Evolutionary conservation across 192 early-diverging fungal species (phyloP), one percentile per base, ranked within the genome.

Genomic region (Phlyctochytrium planicorne): DNA sequence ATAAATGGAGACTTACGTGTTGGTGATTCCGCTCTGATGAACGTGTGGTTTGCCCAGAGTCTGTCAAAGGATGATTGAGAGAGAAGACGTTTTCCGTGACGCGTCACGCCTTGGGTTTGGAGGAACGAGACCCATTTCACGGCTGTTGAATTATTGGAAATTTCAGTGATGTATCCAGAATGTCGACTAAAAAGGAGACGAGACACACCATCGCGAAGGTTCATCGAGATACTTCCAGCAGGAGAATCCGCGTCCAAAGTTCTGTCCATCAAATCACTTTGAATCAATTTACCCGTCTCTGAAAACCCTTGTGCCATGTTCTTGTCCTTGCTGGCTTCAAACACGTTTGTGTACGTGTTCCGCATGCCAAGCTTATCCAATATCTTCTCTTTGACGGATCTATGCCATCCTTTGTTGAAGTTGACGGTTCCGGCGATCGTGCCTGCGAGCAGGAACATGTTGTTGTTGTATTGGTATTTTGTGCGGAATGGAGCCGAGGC

Each of bases 391-490:
- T 20, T 12, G 30, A 70, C 53, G 6, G 63, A 33, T 1, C 52
- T 14, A 2, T 70, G 29, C 68, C 68, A 70, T 24, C 47, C 47
- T 3, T 6, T 20, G 4, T 33, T n/a, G n/a, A n/a, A 31, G 23
- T 30, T 23, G 32, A 61, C 61, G 3, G 57, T 59, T 57, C 24
- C 70, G 4, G 63, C 63, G 14, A 71, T 37, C 4, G 12, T 30
- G 2, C 70, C 70, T 50, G 70, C 70, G 14, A 71, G 33, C 14
- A n/a, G 50, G 31, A 59, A 59, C 63, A 67, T 67, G 55, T 67
- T 14, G 63, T 71, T 71, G 34, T 30, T 37, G 34, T 71, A 71
- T n/a, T 65, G 32, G 20, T 27, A 71, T 37, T 66, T 40, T 30
- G 34, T 63, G 17, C 70, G 70, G 34, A 71, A 71, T 17, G 10